Evolutionary conservation across 2,329 filamentous ascomycete species (phyloP), one percentile per base, ranked within the genome.

Genomic region (Pseudogymnoascus sp.): DNA sequence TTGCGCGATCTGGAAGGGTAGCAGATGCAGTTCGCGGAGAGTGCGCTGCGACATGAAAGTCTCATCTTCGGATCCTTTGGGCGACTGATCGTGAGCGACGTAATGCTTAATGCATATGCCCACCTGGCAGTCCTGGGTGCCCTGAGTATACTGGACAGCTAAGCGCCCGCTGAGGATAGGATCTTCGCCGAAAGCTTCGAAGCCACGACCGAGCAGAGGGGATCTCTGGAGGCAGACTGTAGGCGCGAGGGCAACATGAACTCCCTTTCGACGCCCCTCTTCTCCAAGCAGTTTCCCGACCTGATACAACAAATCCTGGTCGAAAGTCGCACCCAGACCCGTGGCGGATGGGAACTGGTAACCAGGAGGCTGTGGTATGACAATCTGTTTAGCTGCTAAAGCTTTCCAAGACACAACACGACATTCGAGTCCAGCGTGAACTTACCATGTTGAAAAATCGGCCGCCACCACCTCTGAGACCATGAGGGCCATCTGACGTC

Each of bases 161-260:
- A 71, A 64, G 39, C 66, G 65, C 18, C 69, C 69, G 60, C 65
- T 65, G 38, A 71, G 63, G 33, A 70, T 64, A 41, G 69, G 69
- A 61, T 71, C 69, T 57, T 71, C 68, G 12, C 67, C 67, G 61
- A 69, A 71, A 39, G 67, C 65, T 62, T 71, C 69, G 59, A 69
- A 69, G 60, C 70, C 70, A 28, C 69, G 64, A 33, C 68, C 69
- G 7, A 68, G 67, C 15, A 71, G 60, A 1, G 68, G 68, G 10
- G 67, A 69, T 35, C 59, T 21, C 21, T 59, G 59, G 15, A 33
- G 56, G 26, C 34, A 59, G 61, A 67, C 64, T 45, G 67, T 69
- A 33, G 70, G 68, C 9, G 67, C 68, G 12, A 71, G 63, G 26
- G 70, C 62, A 45, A 70, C 66, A 63, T 68, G 62, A 60, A 66